Evolutionary conservation across 441 rosid species (phyloP).

Genomic region (Adansonia madagascariensis): DNA sequence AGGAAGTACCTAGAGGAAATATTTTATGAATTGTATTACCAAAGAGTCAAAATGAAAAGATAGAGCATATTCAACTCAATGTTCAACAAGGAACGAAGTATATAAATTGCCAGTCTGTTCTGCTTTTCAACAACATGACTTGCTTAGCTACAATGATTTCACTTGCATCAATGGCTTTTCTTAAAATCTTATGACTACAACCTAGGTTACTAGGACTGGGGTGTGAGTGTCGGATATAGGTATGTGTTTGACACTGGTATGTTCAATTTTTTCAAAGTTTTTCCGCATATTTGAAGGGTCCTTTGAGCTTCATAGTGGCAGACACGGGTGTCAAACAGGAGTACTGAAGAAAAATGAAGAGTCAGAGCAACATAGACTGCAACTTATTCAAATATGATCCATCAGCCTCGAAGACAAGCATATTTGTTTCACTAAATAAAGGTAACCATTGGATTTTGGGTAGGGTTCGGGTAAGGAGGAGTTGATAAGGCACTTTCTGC

Average conservation of each 20-base stretch:
- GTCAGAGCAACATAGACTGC: no score
- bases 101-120: neutral
- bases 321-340: no score
- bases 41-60: slow-evolving; percentile 23
- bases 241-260: no score
- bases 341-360: no score
- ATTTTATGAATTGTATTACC: neutral
- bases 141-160: neutral
- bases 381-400: neutral
- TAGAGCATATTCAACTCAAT: neutral
- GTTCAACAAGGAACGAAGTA: neutral
- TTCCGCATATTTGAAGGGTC: no score
- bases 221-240: no score
- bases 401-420: neutral
- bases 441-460: neutral
- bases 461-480: neutral
- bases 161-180: neutral
- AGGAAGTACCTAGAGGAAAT: slow-evolving; percentile 42
- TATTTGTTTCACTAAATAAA: neutral
- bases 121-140: slow-evolving; percentile 8
- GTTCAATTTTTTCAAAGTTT: no score
- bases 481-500: neutral
- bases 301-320: no score
- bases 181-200: neutral
- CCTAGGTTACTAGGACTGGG: no score